Evolutionary conservation across 176 grass and related monocot species (phyloP).

Genomic region (Neostapfia colusana): DNA sequence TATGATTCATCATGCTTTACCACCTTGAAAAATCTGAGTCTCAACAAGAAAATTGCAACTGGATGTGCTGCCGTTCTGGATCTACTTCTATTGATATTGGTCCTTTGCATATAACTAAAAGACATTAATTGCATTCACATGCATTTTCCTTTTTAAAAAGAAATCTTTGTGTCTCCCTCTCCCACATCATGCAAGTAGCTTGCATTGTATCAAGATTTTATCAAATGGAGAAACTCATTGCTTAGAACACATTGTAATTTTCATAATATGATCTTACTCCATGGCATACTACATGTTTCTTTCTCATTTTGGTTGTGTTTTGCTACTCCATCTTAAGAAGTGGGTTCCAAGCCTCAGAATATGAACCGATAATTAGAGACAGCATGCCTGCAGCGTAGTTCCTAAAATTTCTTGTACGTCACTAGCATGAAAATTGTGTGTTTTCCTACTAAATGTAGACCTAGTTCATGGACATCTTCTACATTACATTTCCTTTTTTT

Average conservation of each 20-base stretch:
- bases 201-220: constrained; percentile 3
- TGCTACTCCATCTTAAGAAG: background rate
- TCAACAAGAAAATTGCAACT: background rate
- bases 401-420: background rate
- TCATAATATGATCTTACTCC: no score
- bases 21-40: constrained; percentile 25
- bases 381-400: background rate
- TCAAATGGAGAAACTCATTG: background rate
- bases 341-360: background rate
- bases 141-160: background rate
- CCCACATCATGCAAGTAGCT: background rate
- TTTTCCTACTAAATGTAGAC: no score
- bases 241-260: background rate
- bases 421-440: constrained; percentile 3
- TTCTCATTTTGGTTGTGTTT: background rate
- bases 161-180: background rate
- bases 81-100: constrained; percentile 18
- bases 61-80: constrained; percentile 3
- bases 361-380: constrained; percentile 12
- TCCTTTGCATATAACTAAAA: constrained; percentile 7
- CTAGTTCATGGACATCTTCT: no score
- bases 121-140: background rate
- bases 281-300: background rate
- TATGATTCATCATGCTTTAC: constrained; percentile 32
- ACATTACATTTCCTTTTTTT: no score